Evolutionary conservation across 345 rosid species (phyloP).

Genomic region (Pugionium cornutum): DNA sequence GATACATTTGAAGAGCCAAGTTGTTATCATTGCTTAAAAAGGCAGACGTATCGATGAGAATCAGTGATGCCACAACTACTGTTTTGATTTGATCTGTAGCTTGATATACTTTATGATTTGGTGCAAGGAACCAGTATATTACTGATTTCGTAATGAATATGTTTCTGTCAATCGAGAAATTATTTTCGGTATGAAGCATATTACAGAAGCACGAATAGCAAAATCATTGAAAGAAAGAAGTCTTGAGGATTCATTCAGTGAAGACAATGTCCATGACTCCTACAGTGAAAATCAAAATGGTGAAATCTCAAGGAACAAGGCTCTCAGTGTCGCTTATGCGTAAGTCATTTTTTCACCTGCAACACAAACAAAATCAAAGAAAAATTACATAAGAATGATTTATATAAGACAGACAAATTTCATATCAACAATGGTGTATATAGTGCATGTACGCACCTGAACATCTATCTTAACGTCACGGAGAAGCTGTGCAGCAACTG

Average conservation of each 20-base stretch:
- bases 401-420: not conserved
- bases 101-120: not conserved
- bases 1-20: not conserved
- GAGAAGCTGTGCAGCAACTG: constrained; percentile 90
- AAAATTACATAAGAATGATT: not conserved
- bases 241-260: not conserved
- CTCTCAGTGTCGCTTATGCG: not conserved
- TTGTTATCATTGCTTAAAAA: not conserved
- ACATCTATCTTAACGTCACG: constrained; percentile 61
- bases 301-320: not conserved
- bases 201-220: not conserved
- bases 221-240: constrained; percentile 2
- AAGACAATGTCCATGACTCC: constrained; percentile 6
- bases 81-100: not conserved
- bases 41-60: not conserved
- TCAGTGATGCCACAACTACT: not conserved
- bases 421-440: not conserved
- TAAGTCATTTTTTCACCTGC: constrained; percentile 36
- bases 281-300: not conserved
- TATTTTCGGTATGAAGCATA: not conserved
- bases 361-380: constrained; percentile 21
- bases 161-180: too few relatives aligned
- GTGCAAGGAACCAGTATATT: not conserved
- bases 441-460: constrained; percentile 25
- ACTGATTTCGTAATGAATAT: not conserved